phyloP scores from a whole-genome alignment of 1,284 basidiomycete species.

The Amylostereum areolatum region DNA sequence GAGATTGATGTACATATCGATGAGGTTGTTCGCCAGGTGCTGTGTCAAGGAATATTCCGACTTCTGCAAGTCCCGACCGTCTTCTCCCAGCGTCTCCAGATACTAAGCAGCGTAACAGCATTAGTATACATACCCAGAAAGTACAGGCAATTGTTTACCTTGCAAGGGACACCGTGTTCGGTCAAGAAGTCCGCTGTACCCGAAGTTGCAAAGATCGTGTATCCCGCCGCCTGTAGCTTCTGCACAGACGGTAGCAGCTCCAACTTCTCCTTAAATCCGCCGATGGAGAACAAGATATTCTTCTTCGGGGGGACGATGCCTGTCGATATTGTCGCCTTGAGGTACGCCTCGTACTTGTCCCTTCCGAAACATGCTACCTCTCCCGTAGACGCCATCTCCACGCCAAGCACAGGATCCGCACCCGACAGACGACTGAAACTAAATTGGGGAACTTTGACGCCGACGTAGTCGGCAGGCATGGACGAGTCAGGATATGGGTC shows the following conservation, averaged over 20 bases:
- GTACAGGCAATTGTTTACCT: constrained; percentile 38
- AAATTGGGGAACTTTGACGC: constrained; percentile 99
- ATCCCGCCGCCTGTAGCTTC: constrained; percentile 91
- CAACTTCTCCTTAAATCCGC: constrained; percentile 96
- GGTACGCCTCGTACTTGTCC: constrained; percentile 97
- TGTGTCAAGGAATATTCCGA: constrained; percentile 94
- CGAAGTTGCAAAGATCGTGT: constrained; percentile 95
- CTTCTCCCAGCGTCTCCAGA: constrained; percentile 81
- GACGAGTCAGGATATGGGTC: constrained; percentile 87
- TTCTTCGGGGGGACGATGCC: constrained; percentile 94
- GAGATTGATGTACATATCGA: constrained; percentile 99
- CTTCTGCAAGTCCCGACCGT: constrained; percentile 76
- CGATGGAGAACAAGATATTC: constrained; percentile 92
- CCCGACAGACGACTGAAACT: constrained; percentile 94
- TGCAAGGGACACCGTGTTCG: constrained; percentile 81
- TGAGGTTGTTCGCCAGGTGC: constrained; percentile 92
- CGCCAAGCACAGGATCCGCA: constrained; percentile 96
- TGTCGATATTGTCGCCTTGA: constrained; percentile 95
- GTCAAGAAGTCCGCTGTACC: constrained; percentile 95
- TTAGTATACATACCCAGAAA: constrained; percentile 3
- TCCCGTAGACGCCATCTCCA: constrained; percentile 99
- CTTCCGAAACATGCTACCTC: constrained; percentile 98
- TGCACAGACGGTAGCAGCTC: constrained; percentile 96
- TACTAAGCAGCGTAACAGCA: constrained; percentile 38
- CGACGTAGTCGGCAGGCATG: constrained; percentile 90